phyloP scores from a whole-genome alignment of 176 grass and related monocot genomes.

The Echinochloa phyllopogon region DNA sequence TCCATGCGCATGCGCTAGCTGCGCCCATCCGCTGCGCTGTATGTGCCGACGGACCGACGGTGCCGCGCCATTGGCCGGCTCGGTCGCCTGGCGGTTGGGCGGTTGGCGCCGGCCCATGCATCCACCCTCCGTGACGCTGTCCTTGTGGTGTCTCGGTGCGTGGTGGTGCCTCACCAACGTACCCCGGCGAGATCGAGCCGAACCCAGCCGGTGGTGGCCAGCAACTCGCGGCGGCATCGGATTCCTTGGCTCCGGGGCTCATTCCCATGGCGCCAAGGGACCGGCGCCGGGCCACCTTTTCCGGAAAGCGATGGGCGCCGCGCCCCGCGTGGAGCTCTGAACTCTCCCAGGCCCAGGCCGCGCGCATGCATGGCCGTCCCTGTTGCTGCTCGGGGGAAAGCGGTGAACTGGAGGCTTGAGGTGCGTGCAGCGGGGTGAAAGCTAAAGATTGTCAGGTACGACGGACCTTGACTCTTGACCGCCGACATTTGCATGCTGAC shows the following conservation, averaged over 20 bases:
- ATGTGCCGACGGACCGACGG: constrained; percentile 25
- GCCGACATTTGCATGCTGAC: constrained; percentile 47
- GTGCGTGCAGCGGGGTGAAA: not conserved
- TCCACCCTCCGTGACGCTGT: not conserved
- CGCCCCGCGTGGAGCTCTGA: not conserved
- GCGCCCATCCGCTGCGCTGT: not conserved
- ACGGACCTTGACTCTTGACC: constrained; percentile 54
- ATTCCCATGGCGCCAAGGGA: not conserved
- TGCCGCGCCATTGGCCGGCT: constrained; percentile 3
- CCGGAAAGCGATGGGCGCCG: not conserved
- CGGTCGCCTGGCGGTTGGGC: constrained; percentile 16
- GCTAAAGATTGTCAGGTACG: constrained; percentile 40
- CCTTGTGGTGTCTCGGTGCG: not conserved
- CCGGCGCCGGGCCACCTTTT: constrained; percentile 33
- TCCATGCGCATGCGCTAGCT: not conserved
- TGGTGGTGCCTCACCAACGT: constrained; percentile 24
- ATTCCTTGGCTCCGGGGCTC: constrained; percentile 37
- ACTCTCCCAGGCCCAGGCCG: not conserved
- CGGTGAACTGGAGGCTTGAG: not conserved
- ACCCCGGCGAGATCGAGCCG: not conserved
- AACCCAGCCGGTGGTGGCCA: not conserved
- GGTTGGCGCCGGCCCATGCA: not conserved
- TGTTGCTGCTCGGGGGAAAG: not conserved
- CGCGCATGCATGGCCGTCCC: constrained; percentile 6
- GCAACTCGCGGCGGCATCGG: constrained; percentile 50